These are phyloP conservation scores for Claviceps sp. DNA, from an alignment of 2,329 filamentous ascomycete species.

Conservation along the genomic window DNA sequence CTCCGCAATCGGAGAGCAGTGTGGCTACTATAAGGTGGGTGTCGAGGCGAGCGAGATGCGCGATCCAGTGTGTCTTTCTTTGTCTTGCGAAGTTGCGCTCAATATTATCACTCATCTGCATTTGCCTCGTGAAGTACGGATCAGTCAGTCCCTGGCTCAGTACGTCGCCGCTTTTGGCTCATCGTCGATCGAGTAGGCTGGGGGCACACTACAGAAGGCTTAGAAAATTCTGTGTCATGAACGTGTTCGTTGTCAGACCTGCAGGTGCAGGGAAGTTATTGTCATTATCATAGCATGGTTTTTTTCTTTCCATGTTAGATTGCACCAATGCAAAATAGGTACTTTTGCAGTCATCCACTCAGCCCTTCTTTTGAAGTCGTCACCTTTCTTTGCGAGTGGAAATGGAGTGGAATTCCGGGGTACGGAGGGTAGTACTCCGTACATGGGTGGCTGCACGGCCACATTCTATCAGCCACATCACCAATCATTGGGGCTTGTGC, in stretches of 20 bases:
- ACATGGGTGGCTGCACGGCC: constrained; percentile 1
- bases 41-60: neutral
- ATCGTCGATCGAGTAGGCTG: neutral
- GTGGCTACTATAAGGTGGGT: neutral
- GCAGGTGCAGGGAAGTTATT: neutral
- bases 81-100: neutral
- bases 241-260: neutral
- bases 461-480: constrained; percentile 2
- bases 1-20: neutral
- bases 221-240: neutral
- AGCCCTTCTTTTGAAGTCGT: too few species aligned
- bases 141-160: neutral
- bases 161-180: neutral
- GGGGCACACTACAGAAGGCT: neutral
- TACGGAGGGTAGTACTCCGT: too few species aligned
- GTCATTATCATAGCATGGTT: neutral
- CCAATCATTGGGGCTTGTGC: neutral
- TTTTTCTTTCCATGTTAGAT: too few species aligned
- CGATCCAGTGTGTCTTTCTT: neutral
- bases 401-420: too few species aligned
- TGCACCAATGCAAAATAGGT: too few species aligned
- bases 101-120: neutral
- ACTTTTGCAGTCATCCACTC: too few species aligned
- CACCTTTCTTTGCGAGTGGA: too few species aligned
- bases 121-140: neutral